Evolutionary conservation across 306 rosid genomes (phyloP).

Genomic region (Coriaria nepalensis): DNA sequence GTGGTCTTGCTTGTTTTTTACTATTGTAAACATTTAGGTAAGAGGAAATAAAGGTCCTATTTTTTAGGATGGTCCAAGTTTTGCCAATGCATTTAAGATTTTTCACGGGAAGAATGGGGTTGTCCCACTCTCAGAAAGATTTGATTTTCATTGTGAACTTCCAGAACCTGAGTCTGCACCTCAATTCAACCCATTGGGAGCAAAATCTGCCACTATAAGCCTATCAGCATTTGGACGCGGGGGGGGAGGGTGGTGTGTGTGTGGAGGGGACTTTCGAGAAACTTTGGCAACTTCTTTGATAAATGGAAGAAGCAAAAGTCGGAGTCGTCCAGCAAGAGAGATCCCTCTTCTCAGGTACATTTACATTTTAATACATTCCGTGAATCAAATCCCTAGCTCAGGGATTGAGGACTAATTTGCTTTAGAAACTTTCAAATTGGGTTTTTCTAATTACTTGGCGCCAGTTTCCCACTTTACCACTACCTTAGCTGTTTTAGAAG

Average conservation of each 20-base stretch:
- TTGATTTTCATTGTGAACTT: slow-evolving; percentile 12
- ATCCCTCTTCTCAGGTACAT: slow-evolving; percentile 41
- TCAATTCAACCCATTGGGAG: slow-evolving; percentile 62
- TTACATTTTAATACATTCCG: slow-evolving; percentile 1
- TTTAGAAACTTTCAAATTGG: too few species aligned
- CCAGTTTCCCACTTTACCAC: too few species aligned
- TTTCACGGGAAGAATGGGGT: slow-evolving; percentile 84
- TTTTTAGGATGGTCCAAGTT: slow-evolving; percentile 71
- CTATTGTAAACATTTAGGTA: slow-evolving; percentile 17
- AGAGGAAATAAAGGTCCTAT: slow-evolving; percentile 61
- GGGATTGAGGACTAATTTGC: not conserved
- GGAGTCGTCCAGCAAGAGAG: slow-evolving; percentile 34
- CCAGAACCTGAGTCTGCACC: slow-evolving; percentile 30
- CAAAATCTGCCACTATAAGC: slow-evolving; percentile 61
- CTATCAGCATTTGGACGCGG: slow-evolving; percentile 58
- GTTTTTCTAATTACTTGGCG: too few species aligned
- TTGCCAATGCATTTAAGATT: slow-evolving; percentile 56
- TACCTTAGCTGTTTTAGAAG: too few species aligned
- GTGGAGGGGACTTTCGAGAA: too few species aligned
- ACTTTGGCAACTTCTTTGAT: slow-evolving; percentile 50
- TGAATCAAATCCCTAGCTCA: not conserved
- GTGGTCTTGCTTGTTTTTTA: not conserved
- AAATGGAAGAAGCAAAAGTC: slow-evolving; percentile 61
- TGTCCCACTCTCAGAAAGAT: slow-evolving; percentile 50
- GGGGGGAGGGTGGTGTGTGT: too few species aligned